phyloP scores from a whole-genome alignment of 441 rosid genomes.

The Pelargonium hybrid region DNA sequence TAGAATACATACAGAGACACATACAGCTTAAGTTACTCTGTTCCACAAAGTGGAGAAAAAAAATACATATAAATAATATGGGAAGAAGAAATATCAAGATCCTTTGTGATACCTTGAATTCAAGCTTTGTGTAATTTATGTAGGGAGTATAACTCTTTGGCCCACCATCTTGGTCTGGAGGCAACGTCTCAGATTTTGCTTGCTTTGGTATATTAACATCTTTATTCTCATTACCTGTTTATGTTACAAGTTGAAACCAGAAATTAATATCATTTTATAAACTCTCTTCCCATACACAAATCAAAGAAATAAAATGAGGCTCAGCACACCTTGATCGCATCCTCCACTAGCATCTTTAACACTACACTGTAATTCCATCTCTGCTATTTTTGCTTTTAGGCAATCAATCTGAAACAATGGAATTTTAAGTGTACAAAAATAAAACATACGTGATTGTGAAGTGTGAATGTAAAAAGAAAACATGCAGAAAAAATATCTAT shows the following conservation, averaged over 20 bases:
- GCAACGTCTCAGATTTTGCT: background rate
- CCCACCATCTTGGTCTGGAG: background rate
- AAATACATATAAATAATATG: background rate
- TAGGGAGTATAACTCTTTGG: conserved; percentile 6
- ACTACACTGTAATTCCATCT: conserved; percentile 2
- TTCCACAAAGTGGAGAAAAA: background rate
- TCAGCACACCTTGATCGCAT: conserved; percentile 2
- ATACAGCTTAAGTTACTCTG: background rate
- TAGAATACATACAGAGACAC: background rate
- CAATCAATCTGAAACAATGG: conserved; percentile 4
- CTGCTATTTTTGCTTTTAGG: conserved; percentile 8
- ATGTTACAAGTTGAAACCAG: background rate
- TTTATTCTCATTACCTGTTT: background rate
- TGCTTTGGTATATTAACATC: conserved; percentile 2
- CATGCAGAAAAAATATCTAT: background rate
- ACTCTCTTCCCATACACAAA: too few relatives aligned
- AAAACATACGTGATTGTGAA: background rate
- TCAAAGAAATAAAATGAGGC: background rate
- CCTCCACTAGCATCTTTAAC: background rate
- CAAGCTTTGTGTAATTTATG: conserved; percentile 6
- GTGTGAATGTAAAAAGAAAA: background rate
- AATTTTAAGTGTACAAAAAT: background rate
- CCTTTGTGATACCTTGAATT: background rate
- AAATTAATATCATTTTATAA: too few relatives aligned
- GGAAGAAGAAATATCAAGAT: background rate